Base-by-base conservation (phyloP, 1,284 basidiomycete genomes). In the Ustilago tritici region DNA sequence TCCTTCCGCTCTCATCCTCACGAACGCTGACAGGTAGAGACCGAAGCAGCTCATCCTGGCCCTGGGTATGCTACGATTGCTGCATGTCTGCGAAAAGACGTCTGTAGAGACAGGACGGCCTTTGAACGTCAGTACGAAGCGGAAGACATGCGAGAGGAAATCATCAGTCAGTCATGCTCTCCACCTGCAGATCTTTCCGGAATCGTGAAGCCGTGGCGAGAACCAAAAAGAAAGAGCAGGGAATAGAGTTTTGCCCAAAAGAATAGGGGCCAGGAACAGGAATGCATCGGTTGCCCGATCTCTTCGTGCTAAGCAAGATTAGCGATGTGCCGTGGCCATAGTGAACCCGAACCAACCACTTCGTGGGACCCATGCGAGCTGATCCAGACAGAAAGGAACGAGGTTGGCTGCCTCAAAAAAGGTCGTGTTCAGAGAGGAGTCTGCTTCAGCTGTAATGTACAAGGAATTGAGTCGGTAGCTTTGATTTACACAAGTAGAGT, bases 401-500 rank as follows among this genome's bases (percentile, higher is more conserved):
- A 19, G 11, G 6, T 46, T 46, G 5, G 23, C 7, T n/a, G 11
- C 7, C n/a, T 46, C n/a, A 19, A 46, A 3, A n/a, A 15, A 8
- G 19, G 6, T n/a, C 23, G 6, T 11, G 49, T 50, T 28, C 23
- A 28, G 14, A n/a, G 15, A 12, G 19, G 23, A 14, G 40, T 46
- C 28, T 56, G 56, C 34, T 40, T 46, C 46, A 9, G 19, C 19
- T 36, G 40, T 64, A 53, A 50, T 46, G 43, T 72, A 67, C 65
- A 67, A 56, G 46, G 34, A 34, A 31, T 19, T 23, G 49, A 40
- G 54, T 53, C n/a, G 35, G 43, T 53, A 41, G 31, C 61, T 47
- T 54, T 72, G 61, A 58, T 58, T 56, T 72, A 72, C 70, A 68
- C 3, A 28, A 28, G 23, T 32, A 31, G 15, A 40, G 56, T 23